Percentiles rank a stretch among this genome's conserved stretches.
Conservation (phyloP, 2,329 filamentous ascomycete genomes). For the Beauveria brongniartii region DNA sequence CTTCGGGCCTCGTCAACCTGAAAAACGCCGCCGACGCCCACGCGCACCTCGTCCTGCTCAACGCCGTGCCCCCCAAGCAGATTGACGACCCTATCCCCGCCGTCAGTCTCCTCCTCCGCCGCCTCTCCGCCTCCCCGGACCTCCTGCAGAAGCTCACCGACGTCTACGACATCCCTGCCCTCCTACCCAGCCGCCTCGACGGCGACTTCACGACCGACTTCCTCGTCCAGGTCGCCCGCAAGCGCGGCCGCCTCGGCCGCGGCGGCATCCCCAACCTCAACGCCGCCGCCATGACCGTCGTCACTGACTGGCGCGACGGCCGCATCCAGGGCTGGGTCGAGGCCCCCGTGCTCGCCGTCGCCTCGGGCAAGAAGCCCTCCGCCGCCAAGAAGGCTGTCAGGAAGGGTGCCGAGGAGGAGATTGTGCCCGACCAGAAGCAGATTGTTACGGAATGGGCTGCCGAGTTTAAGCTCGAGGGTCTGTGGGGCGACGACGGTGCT, state of each 20-base stretch:
- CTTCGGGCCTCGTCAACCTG: slow-evolving; percentile 36
- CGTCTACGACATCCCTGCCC: slow-evolving; percentile 75
- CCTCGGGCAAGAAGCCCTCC: slow-evolving; percentile 22
- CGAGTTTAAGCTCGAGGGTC: slow-evolving; percentile 88
- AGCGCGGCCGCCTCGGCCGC: slow-evolving; percentile 78
- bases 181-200: slow-evolving; percentile 56
- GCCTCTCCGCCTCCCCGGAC: slow-evolving; percentile 63
- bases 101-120: slow-evolving; percentile 73
- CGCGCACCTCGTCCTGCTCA: slow-evolving; percentile 78
- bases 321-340: slow-evolving; percentile 89
- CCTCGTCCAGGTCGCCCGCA: slow-evolving; percentile 87
- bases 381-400: slow-evolving; percentile 25
- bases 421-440: slow-evolving; percentile 63
- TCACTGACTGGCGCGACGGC: slow-evolving; percentile 95
- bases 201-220: slow-evolving; percentile 84
- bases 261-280: slow-evolving; percentile 85
- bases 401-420: slow-evolving; percentile 34
- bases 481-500: slow-evolving; percentile 64
- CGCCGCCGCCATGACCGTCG: slow-evolving; percentile 82
- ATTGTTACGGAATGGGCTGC: slow-evolving; percentile 89
- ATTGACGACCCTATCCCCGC: slow-evolving; percentile 89
- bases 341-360: slow-evolving; percentile 58
- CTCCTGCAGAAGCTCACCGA: slow-evolving; percentile 72
- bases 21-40: slow-evolving; percentile 65
- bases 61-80: slow-evolving; percentile 86